Evolutionary conservation across 2,329 filamentous ascomycete species (phyloP), one percentile per base, ranked within the genome.

Genomic region (Aspergillus sp.): DNA sequence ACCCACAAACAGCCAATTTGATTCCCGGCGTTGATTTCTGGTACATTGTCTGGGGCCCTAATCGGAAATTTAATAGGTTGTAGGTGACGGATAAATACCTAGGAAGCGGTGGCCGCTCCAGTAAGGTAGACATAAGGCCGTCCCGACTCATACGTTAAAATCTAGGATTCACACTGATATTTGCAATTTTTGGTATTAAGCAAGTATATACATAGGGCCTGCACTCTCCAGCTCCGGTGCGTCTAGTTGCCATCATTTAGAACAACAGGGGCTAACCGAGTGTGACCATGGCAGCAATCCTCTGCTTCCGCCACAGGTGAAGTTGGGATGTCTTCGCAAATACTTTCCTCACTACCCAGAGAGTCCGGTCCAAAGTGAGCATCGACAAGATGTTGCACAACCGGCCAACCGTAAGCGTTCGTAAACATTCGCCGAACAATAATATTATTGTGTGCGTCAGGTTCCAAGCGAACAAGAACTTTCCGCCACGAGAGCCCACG

Each of bases 391-490:
- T 99, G 95, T 75, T 97, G 93, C 50, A 98, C 81, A 1, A 99
- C 95, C 0, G 95, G 95, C 95, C 95, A 99, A 2, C 95, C 95
- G 67, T 96, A 96, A 0, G 95, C 95, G 69, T 99, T 99, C 56
- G 92, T 89, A 73, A 99, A 99, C 88, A 92, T 96, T 56, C 95
- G 88, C 15, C 95, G 89, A 23, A 99, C 95, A 59, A 98, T 89
- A 64, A 99, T 96, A 74, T 99, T 99, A 76, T 99, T 99, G 78
- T 99, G 95, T 0, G 95, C 95, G 75, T 99, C 95, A 0, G 95
- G 95, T 71, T 99, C 93, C 2, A 99, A 82, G 54, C 95, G 90
- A 14, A 99, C 95, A 4, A 99, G 84, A 1, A 99, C 95, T 72
- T 99, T 99, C 46, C 95, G 90, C 95, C 95, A 99, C 1, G 91